phyloP scores from a whole-genome alignment of 2,329 filamentous ascomycete genomes.

The Pseudogymnoascus destructans region DNA sequence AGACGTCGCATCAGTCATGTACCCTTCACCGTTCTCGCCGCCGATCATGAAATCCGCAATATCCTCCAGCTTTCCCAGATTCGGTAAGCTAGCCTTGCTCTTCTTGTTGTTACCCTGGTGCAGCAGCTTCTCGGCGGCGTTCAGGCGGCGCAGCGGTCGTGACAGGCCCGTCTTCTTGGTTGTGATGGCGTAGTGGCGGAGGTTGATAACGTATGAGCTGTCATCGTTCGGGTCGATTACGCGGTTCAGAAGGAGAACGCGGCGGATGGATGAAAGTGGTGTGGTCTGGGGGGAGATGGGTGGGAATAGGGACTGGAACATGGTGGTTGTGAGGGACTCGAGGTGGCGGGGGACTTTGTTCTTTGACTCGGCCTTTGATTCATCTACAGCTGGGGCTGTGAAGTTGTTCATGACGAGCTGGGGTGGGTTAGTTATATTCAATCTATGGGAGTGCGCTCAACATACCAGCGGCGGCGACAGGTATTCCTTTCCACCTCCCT shows the following conservation, averaged over 20 bases:
- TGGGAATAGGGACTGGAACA: constrained; percentile 93
- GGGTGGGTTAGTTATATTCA: constrained; percentile 19
- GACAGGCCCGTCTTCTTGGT: constrained; percentile 78
- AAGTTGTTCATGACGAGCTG: constrained; percentile 98
- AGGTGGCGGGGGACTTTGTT: constrained; percentile 82
- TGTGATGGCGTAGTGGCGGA: constrained; percentile 90
- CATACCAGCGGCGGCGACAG: constrained; percentile 66
- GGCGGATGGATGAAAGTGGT: constrained; percentile 80
- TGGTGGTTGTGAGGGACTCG: constrained; percentile 79
- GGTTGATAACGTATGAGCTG: constrained; percentile 67
- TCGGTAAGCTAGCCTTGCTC: constrained; percentile 64
- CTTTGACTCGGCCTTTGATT: constrained; percentile 35
- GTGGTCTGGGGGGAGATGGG: constrained; percentile 87
- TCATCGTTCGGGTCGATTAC: constrained; percentile 47
- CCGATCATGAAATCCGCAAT: constrained; percentile 92
- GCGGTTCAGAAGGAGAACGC: constrained; percentile 81
- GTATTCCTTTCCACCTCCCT: constrained; percentile 73
- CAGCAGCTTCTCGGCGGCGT: constrained; percentile 70
- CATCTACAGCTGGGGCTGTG: constrained; percentile 43
- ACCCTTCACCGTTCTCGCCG: constrained; percentile 61
- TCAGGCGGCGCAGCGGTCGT: constrained; percentile 68
- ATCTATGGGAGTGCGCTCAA: constrained; percentile 9
- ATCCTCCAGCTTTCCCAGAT: constrained; percentile 81
- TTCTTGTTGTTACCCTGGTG: constrained; percentile 37
- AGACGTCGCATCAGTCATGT: constrained; percentile 72